phyloP scores from a whole-genome alignment of 2,329 filamentous ascomycete species.

The Diplodia sapinea region DNA sequence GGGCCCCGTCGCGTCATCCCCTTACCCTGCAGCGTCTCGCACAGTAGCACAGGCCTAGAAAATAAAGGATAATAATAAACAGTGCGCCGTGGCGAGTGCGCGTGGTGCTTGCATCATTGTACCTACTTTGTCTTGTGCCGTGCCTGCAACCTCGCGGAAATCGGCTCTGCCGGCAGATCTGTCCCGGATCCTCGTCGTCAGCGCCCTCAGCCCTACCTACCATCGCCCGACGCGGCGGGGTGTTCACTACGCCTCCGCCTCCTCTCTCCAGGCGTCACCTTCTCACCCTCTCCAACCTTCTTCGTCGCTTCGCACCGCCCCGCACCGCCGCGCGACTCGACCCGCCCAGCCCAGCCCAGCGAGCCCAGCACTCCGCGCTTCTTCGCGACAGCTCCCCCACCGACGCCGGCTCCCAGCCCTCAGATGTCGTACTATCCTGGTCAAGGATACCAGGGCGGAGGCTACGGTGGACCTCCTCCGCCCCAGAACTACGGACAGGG shows the following conservation, averaged over 20 bases:
- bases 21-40: neutral
- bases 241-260: slow-evolving; percentile 14
- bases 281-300: neutral
- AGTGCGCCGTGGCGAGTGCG: neutral
- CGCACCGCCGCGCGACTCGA: neutral
- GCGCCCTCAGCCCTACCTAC: slow-evolving; percentile 30
- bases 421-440: slow-evolving; percentile 51
- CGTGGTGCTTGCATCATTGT: neutral
- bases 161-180: slow-evolving; percentile 28
- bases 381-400: slow-evolving; percentile 2
- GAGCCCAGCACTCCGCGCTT: no score
- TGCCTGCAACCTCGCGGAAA: slow-evolving; percentile 15
- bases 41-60: neutral
- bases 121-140: neutral
- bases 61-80: slow-evolving; percentile 3
- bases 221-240: slow-evolving; percentile 14
- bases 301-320: neutral
- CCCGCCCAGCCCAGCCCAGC: neutral
- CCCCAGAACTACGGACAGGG: slow-evolving; percentile 38
- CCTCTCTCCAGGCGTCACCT: slow-evolving; percentile 1
- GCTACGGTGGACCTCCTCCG: slow-evolving; percentile 50
- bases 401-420: neutral
- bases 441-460: slow-evolving; percentile 47
- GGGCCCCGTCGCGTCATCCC: slow-evolving; percentile 15
- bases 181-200: slow-evolving; percentile 28